phyloP scores from a whole-genome alignment of 129 eudicot species.

The Silybum marianum region DNA sequence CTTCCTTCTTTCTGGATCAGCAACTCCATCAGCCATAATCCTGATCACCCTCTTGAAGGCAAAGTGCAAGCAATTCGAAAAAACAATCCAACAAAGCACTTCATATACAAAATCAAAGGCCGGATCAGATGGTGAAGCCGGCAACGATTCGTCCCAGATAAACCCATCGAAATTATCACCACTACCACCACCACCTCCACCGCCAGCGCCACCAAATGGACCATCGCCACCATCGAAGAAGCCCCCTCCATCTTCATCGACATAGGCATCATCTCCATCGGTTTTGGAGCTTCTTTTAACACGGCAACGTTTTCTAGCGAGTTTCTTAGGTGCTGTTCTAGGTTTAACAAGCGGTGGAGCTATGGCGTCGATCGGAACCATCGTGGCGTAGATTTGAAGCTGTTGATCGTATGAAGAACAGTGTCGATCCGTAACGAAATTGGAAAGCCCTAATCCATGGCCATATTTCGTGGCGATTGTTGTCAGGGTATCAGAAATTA shows the following conservation, averaged over 20 bases:
- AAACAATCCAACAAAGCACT: slow-evolving; percentile 42
- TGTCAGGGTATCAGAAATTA: slow-evolving; percentile 34
- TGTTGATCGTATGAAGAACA: slow-evolving; percentile 29
- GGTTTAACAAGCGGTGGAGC: slow-evolving; percentile 38
- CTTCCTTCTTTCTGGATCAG: slow-evolving; percentile 30
- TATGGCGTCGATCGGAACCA: slow-evolving; percentile 32
- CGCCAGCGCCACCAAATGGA: slow-evolving; percentile 28
- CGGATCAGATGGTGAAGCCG: slow-evolving; percentile 48
- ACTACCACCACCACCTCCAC: slow-evolving; percentile 25
- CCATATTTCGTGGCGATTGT: slow-evolving; percentile 36
- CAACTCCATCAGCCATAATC: slow-evolving; percentile 27
- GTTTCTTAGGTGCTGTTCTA: slow-evolving; percentile 32
- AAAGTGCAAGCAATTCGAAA: slow-evolving; percentile 47
- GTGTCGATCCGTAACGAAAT: slow-evolving; percentile 30
- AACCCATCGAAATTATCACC: slow-evolving; percentile 30
- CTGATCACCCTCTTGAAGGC: slow-evolving; percentile 42
- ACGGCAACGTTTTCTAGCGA: slow-evolving; percentile 34
- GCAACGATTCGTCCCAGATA: slow-evolving; percentile 38
- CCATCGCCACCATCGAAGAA: slow-evolving; percentile 38
- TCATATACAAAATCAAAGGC: slow-evolving; percentile 47
- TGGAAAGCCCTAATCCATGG: slow-evolving; percentile 22
- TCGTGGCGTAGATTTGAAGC: slow-evolving; percentile 30
- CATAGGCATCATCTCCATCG: slow-evolving; percentile 23
- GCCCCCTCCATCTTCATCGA: slow-evolving; percentile 26
- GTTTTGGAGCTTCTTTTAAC: slow-evolving; percentile 35